phyloP scores from a whole-genome alignment of 2,329 filamentous ascomycete species.

The Penicillium sumatraense region DNA sequence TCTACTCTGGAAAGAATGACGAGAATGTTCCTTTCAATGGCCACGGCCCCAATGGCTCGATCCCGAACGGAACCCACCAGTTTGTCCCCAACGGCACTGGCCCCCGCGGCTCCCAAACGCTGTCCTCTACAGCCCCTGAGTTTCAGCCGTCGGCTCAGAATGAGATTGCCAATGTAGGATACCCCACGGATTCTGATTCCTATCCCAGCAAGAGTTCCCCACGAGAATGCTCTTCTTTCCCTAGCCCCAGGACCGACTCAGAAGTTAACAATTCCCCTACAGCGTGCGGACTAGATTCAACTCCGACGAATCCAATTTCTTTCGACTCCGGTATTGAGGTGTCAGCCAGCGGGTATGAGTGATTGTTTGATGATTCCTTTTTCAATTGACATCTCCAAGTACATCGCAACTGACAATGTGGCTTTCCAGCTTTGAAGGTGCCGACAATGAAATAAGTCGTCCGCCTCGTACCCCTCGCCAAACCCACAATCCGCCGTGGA shows the following conservation, averaged over 20 bases:
- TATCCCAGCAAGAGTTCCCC: background rate
- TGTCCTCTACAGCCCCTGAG: conserved; percentile 68
- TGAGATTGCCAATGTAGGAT: conserved; percentile 44
- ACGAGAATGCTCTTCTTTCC: background rate
- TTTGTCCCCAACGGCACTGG: conserved; percentile 47
- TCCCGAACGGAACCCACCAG: conserved; percentile 23
- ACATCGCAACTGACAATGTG: background rate
- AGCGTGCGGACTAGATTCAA: conserved; percentile 51
- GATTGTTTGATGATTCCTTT: background rate
- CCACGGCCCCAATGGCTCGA: conserved; percentile 36
- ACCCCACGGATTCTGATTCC: conserved; percentile 14
- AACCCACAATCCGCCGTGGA: conserved; percentile 1
- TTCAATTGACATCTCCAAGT: background rate
- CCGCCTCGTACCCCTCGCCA: background rate
- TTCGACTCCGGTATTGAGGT: conserved; percentile 42
- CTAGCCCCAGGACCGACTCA: background rate
- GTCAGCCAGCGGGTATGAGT: conserved; percentile 22
- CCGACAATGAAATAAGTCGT: background rate
- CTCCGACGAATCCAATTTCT: background rate
- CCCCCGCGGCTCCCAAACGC: conserved; percentile 49
- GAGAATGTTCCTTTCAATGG: conserved; percentile 40
- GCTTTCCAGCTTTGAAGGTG: conserved; percentile 9
- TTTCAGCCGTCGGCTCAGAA: conserved; percentile 56
- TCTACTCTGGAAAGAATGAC: conserved; percentile 39
- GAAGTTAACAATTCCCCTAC: conserved; percentile 56